Percentiles rank a stretch among this genome's conserved stretches.
phyloP scores from a whole-genome alignment of 306 rosid species.

The Begonia fuchsioides region DNA sequence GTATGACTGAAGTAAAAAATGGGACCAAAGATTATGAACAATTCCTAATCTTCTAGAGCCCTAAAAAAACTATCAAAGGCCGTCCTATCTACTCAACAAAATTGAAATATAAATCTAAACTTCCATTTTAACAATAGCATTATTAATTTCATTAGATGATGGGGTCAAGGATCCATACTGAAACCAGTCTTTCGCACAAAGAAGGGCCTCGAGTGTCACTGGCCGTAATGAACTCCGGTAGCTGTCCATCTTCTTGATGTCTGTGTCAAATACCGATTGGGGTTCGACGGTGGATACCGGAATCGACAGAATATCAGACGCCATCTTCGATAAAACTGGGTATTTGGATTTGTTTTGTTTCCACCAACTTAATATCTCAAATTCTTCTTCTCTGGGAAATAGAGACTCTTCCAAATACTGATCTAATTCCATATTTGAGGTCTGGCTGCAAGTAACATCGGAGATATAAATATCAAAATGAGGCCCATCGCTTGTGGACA shows the following conservation, averaged over 20 bases:
- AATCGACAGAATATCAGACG: constrained; percentile 72
- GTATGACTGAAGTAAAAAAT: too few species aligned
- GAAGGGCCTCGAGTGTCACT: constrained; percentile 60
- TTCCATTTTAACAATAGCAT: constrained; percentile 33
- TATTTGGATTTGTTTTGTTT: constrained; percentile 36
- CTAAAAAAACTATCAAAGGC: neutral
- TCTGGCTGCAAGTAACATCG: constrained; percentile 41
- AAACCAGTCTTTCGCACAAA: constrained; percentile 80
- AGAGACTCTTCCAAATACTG: constrained; percentile 71
- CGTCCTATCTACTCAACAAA: neutral
- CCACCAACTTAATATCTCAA: constrained; percentile 84
- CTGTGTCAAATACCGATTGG: constrained; percentile 56
- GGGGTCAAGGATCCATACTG: constrained; percentile 27
- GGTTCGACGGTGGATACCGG: constrained; percentile 50
- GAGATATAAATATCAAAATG: constrained; percentile 60
- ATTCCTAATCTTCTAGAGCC: neutral
- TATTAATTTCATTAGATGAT: constrained; percentile 22
- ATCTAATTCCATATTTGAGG: constrained; percentile 67
- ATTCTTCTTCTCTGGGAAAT: constrained; percentile 25
- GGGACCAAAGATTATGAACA: too few species aligned
- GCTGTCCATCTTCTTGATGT: constrained; percentile 46
- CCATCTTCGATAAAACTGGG: constrained; percentile 69
- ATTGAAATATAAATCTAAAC: constrained; percentile 16
- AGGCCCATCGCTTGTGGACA: constrained; percentile 33
- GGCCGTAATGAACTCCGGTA: constrained; percentile 43